phyloP scores from a whole-genome alignment of 1,139 yeast species.

The Diutina neorugosa region DNA sequence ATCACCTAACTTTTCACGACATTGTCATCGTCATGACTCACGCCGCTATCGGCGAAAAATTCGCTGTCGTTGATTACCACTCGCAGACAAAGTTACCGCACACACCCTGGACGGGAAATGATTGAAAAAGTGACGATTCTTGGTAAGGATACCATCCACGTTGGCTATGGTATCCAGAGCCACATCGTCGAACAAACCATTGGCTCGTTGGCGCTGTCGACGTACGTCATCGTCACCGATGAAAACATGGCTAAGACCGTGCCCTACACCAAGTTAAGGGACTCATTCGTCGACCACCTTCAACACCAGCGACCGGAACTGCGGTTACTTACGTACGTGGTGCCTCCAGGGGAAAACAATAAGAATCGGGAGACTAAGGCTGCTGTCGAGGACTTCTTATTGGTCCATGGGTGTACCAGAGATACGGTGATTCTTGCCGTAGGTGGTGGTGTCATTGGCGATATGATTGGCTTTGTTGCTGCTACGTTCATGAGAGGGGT shows the following conservation, averaged over 20 bases:
- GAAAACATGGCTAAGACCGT: conserved; percentile 62
- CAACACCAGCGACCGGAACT: conserved; percentile 28
- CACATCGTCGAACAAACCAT: conserved; percentile 68
- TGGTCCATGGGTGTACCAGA: conserved; percentile 84
- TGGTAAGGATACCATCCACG: conserved; percentile 78
- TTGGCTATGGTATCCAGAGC: conserved; percentile 72
- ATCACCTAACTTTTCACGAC: no score
- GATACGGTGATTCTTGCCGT: conserved; percentile 91
- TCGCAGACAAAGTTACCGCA: neutral
- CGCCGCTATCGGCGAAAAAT: neutral
- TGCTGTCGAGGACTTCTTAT: conserved; percentile 80
- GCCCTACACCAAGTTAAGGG: conserved; percentile 35
- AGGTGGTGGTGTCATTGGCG: conserved; percentile 99
- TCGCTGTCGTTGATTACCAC: neutral
- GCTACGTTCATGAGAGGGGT: conserved; percentile 99
- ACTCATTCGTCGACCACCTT: conserved; percentile 21
- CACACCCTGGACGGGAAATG: neutral
- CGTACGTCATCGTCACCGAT: conserved; percentile 87
- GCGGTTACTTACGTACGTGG: conserved; percentile 59
- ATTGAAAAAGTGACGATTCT: conserved; percentile 49
- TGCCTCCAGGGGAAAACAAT: conserved; percentile 90
- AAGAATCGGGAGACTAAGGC: conserved; percentile 87
- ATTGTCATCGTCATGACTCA: neutral
- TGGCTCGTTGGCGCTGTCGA: conserved; percentile 58
- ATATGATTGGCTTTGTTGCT: conserved; percentile 97